Evolutionary conservation across 495 filamentous ascomycete species (phyloP).

Genomic region (Terfezia boudieri): DNA sequence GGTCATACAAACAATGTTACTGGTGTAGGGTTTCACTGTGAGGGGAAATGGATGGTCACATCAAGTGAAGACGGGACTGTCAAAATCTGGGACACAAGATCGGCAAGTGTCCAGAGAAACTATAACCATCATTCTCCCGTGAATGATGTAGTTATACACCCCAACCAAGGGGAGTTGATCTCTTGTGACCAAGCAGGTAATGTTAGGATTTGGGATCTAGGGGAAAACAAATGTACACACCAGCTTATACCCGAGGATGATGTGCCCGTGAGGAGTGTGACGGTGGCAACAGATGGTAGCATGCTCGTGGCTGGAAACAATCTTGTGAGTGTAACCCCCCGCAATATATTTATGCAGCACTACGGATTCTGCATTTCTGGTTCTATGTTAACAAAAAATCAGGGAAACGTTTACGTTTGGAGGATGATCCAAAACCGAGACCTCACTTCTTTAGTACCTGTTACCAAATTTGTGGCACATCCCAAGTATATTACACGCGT

Average conservation of each 20-base stretch:
- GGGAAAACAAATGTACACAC: constrained; percentile 90
- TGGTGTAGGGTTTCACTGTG: constrained; percentile 89
- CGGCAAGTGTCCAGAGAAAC: constrained; percentile 69
- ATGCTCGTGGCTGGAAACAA: constrained; percentile 94
- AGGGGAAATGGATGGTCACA: constrained; percentile 99
- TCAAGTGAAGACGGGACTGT: constrained; percentile 92
- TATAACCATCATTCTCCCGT: constrained; percentile 71
- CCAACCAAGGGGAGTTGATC: constrained; percentile 94
- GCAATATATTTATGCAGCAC: not conserved
- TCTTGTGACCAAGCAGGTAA: constrained; percentile 84
- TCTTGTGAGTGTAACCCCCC: constrained; percentile 31
- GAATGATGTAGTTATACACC: constrained; percentile 94
- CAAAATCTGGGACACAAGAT: constrained; percentile 95
- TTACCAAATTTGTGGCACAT: constrained; percentile 84
- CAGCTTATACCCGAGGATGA: constrained; percentile 94
- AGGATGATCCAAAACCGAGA: constrained; percentile 65
- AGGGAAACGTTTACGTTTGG: constrained; percentile 98
- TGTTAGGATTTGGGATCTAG: constrained; percentile 87
- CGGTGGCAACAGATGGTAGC: constrained; percentile 82
- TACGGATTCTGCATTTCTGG: not conserved
- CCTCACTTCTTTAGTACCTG: constrained; percentile 65
- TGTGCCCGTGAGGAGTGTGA: constrained; percentile 75
- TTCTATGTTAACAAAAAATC: not conserved
- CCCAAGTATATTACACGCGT: constrained; percentile 86
- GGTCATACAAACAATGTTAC: constrained; percentile 92